Evolutionary conservation across 2,329 filamentous ascomycete species (phyloP).

Genomic region (Ilyonectria robusta): DNA sequence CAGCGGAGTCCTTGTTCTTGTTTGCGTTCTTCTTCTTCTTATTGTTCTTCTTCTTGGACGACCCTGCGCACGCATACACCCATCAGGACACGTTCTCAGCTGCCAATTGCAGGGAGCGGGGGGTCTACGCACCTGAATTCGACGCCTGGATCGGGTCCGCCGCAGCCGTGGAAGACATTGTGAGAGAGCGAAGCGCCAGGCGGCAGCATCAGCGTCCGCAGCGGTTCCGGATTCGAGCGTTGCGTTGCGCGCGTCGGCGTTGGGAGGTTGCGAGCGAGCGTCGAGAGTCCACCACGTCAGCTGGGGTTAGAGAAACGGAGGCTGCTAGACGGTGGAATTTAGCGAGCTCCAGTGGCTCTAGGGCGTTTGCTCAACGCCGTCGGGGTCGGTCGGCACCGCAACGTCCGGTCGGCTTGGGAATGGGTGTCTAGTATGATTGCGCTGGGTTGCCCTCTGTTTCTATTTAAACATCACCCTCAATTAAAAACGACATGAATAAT

Average conservation of each 20-base stretch:
- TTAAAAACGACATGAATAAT: neutral
- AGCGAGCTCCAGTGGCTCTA: conserved; percentile 39
- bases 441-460: neutral
- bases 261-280: conserved; percentile 29
- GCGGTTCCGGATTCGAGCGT: conserved; percentile 32
- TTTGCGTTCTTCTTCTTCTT: conserved; percentile 72
- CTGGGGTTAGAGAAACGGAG: conserved; percentile 29
- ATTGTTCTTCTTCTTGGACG: conserved; percentile 69
- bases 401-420: conserved; percentile 4
- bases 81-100: conserved; percentile 51
- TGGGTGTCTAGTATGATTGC: neutral
- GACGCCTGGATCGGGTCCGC: conserved; percentile 53
- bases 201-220: conserved; percentile 44
- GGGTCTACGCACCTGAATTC: conserved; percentile 53
- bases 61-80: conserved; percentile 49
- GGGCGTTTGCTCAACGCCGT: conserved; percentile 32
- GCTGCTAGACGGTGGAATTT: conserved; percentile 39
- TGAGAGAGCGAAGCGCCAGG: conserved; percentile 40
- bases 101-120: conserved; percentile 45
- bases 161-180: conserved; percentile 58
- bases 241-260: conserved; percentile 35
- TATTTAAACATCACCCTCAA: too few relatives aligned
- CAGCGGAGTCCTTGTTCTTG: conserved; percentile 60
- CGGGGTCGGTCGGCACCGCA: conserved; percentile 5
- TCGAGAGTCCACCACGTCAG: conserved; percentile 46